Evolutionary conservation across 192 early-diverging fungal genomes (phyloP), one percentile per base, ranked within the genome.

Genomic region (Backusella morwellensis): DNA sequence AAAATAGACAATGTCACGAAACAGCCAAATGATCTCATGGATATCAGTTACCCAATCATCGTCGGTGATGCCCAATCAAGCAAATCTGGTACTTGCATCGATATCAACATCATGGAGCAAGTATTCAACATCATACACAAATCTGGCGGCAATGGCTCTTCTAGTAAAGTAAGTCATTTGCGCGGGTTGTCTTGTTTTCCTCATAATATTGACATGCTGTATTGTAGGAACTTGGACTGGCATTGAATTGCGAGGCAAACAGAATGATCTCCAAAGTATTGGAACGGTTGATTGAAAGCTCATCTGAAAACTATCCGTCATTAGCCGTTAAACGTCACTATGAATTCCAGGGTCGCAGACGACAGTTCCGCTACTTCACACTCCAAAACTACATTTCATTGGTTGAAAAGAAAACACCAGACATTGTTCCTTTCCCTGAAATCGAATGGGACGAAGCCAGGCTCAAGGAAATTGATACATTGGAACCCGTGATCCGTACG

Each of bases 271-370:
- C n/a, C 40, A 73, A 52, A 35, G 11, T 34, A 21, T 26, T 78
- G 71, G 73, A 78, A 41, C 38, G 66, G 34, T 17, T 74, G 40
- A 15, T 68, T 19, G 15, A 50, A 11, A 29, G 19, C 4, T 7
- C 19, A 11, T 44, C 66, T 12, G 34, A 50, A 40, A 34, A 8
- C 2, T 32, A 32, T 6, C 19, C 50, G 9, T 69, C 35, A 38
- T 74, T 74, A 34, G 66, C 23, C 52, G 15, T 67, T 47, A 32
- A 50, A 4, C 77, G 77, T 54, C 59, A 35, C 11, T 36, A 70
- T 19, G 77, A 78, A 59, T 78, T 78, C 38, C 72, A 59, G 52
- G 77, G 77, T 3, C 72, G 72, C 21, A 38, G 68, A 44, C 32
- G 50, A 52, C 59, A 73, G 23, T 78, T 74, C 23, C 72, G 77